Conservation (phyloP, 202 grass and related monocot genomes). For the Musa balbisiana region DNA sequence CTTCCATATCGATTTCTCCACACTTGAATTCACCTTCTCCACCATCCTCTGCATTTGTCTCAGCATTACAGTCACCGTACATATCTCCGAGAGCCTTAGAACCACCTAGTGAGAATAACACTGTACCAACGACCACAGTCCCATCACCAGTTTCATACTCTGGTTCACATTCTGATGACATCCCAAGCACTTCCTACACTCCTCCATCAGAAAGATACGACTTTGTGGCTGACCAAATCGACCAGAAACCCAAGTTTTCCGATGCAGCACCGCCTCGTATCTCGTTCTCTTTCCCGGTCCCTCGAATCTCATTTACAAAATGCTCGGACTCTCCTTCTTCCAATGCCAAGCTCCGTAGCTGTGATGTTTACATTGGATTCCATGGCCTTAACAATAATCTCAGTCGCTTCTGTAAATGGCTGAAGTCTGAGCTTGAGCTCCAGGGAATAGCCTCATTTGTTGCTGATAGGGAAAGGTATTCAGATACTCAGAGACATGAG, state of each 20-base stretch:
- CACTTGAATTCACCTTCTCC: constrained; percentile 92
- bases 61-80: constrained; percentile 91
- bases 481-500: constrained; percentile 80
- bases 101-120: constrained; percentile 22
- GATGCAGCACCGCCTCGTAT: constrained; percentile 27
- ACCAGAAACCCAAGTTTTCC: constrained; percentile 62
- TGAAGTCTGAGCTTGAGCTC: constrained; percentile 90
- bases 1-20: constrained; percentile 76
- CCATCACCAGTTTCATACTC: constrained; percentile 58
- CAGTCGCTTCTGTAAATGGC: constrained; percentile 86
- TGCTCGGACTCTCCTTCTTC: constrained; percentile 60
- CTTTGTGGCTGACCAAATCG: constrained; percentile 41
- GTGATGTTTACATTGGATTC: constrained; percentile 92
- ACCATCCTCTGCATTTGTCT: constrained; percentile 88
- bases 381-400: constrained; percentile 65
- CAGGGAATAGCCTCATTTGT: constrained; percentile 92
- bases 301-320: constrained; percentile 75
- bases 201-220: constrained; percentile 74
- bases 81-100: constrained; percentile 72
- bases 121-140: not conserved
- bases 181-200: constrained; percentile 73
- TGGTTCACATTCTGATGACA: constrained; percentile 61
- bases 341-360: constrained; percentile 84
- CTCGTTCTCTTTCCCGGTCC: constrained; percentile 93
- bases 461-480: constrained; percentile 78